Evolutionary conservation across 306 rosid genomes (phyloP).

Genomic region (Geum urbanum): DNA sequence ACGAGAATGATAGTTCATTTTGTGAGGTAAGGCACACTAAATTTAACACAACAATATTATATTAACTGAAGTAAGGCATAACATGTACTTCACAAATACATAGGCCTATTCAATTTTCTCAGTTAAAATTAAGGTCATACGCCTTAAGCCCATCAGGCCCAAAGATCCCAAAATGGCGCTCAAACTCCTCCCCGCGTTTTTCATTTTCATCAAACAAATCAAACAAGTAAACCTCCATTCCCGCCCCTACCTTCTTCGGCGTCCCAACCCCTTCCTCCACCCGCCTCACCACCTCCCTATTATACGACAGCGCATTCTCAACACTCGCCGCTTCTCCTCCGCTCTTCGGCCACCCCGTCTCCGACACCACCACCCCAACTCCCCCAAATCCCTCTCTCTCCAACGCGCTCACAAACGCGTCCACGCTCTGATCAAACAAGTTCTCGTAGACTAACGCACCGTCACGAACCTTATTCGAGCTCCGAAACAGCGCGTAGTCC

Average conservation of each 20-base stretch:
- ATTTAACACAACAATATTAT: too few relatives aligned
- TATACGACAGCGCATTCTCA: slow-evolving; percentile 25
- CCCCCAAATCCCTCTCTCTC: slow-evolving; percentile 30
- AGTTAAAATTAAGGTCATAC: neutral
- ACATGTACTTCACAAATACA: too few relatives aligned
- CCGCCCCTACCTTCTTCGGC: slow-evolving; percentile 20
- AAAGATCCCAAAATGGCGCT: slow-evolving; percentile 36
- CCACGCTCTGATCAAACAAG: slow-evolving; percentile 28
- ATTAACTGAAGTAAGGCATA: too few relatives aligned
- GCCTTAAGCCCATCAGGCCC: slow-evolving; percentile 23
- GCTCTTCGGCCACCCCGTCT: slow-evolving; percentile 33
- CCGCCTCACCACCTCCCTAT: slow-evolving; percentile 26
- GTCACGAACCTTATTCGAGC: neutral
- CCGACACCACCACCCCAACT: slow-evolving; percentile 24
- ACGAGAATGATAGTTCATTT: too few relatives aligned
- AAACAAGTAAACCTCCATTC: slow-evolving; percentile 36
- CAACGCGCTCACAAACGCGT: slow-evolving; percentile 30
- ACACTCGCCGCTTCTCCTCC: slow-evolving; percentile 22
- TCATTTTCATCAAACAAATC: slow-evolving; percentile 33
- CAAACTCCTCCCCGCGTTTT: slow-evolving; percentile 31
- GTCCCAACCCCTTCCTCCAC: slow-evolving; percentile 24
- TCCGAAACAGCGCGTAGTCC: slow-evolving; percentile 25
- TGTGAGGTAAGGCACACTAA: too few relatives aligned
- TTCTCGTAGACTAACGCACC: slow-evolving; percentile 9
- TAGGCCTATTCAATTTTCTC: too few relatives aligned